These are phyloP conservation scores for Orbilia quercus DNA, from an alignment of 2,329 filamentous ascomycete species.

Conservation along the genomic window DNA sequence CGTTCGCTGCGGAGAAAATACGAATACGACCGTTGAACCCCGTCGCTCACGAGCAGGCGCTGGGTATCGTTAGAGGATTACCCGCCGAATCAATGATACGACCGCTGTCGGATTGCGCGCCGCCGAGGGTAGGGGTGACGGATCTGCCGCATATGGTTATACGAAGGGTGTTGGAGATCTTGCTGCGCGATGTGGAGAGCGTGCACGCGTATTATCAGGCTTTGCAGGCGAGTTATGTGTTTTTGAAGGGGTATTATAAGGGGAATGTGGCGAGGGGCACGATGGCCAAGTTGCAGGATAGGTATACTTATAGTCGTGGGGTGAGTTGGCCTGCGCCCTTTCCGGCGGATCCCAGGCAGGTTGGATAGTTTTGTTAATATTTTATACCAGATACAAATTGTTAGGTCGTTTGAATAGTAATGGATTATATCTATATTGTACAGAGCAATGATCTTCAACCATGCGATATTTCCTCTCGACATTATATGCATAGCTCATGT, in stretches of 20 bases:
- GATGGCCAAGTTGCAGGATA: constrained; percentile 32
- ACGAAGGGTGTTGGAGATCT: constrained; percentile 21
- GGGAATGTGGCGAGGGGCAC: constrained; percentile 16
- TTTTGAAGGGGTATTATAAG: constrained; percentile 43
- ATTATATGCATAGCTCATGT: too few species aligned
- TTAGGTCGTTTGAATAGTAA: too few species aligned
- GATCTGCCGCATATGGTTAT: constrained; percentile 35
- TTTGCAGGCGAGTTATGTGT: constrained; percentile 35
- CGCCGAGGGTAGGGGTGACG: constrained; percentile 12
- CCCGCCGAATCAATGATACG: constrained; percentile 7
- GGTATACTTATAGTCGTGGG: constrained; percentile 42
- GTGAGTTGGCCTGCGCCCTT: constrained; percentile 41
- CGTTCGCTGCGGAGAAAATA: constrained; percentile 14
- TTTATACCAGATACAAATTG: too few species aligned
- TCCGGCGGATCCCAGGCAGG: constrained; percentile 36
- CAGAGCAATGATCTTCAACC: too few species aligned
- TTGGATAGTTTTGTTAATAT: too few species aligned
- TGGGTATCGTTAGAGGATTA: constrained; percentile 18
- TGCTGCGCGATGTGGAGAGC: constrained; percentile 25
- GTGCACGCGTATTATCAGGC: constrained; percentile 26
- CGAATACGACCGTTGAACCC: constrained; percentile 14
- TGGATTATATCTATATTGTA: too few species aligned
- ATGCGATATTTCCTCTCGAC: too few species aligned
- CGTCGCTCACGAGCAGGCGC: not conserved
- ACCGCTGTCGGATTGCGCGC: constrained; percentile 8